Percentiles rank a stretch among this genome's conserved stretches.
Conservation (phyloP, 768 basidiomycete species). For the Phaffia tasmanica region DNA sequence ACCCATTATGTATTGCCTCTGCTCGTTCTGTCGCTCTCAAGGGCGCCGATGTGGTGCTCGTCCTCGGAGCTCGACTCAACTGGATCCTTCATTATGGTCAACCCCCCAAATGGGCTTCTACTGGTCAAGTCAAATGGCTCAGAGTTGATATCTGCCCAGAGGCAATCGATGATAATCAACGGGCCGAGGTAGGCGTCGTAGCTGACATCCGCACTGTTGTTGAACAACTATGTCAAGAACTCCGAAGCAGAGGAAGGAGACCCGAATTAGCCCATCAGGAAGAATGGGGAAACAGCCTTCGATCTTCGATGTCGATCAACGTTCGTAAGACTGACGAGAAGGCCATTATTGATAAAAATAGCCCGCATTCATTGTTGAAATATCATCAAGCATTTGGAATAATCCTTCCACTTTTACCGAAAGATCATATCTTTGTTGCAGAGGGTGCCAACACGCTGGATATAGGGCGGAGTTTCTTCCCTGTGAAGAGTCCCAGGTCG, state of each 20-base stretch:
- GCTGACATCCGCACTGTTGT: constrained; percentile 26
- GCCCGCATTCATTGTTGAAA: constrained; percentile 21
- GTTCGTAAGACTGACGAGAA: constrained; percentile 23
- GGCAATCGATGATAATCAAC: constrained; percentile 26
- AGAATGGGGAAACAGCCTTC: constrained; percentile 22
- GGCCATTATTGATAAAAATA: constrained; percentile 12
- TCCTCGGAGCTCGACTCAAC: constrained; percentile 30
- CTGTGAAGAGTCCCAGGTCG: constrained; percentile 26
- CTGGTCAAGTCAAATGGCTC: constrained; percentile 26
- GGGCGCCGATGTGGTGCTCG: constrained; percentile 29
- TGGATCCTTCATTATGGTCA: constrained; percentile 30
- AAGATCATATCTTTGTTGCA: constrained; percentile 27
- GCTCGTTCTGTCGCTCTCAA: constrained; percentile 28
- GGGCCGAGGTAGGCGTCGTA: constrained; percentile 25
- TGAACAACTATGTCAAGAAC: constrained; percentile 22
- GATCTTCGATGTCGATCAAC: constrained; percentile 22
- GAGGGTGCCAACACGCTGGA: constrained; percentile 31
- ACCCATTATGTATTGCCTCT: constrained; percentile 28
- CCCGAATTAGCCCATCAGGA: constrained; percentile 7
- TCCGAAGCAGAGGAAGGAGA: constrained; percentile 5
- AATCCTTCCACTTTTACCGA: constrained; percentile 26
- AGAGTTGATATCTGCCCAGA: constrained; percentile 27
- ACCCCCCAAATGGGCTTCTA: constrained; percentile 26
- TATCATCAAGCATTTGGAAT: constrained; percentile 29
- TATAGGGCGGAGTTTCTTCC: constrained; percentile 28